Evolutionary conservation across 169 alveolate genomes (phyloP).

Genomic region (Blepharisma undulans): DNA sequence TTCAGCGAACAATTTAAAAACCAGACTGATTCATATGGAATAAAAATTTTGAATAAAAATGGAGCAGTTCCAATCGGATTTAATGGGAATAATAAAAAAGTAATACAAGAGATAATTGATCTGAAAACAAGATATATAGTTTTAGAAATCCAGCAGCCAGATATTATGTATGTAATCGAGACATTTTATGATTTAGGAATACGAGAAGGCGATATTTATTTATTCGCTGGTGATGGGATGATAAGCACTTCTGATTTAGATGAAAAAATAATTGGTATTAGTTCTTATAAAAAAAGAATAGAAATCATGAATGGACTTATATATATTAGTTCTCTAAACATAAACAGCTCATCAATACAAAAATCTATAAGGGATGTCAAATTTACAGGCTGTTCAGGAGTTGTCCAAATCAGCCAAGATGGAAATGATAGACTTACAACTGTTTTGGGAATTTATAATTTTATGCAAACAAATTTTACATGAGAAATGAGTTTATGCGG

Average conservation of each 20-base stretch:
- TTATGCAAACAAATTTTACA: not conserved
- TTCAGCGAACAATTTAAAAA: too few species aligned
- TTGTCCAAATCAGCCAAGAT: not conserved
- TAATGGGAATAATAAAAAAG: too few species aligned
- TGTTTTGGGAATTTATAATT: not conserved
- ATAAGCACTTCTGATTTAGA: not conserved
- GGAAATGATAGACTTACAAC: not conserved
- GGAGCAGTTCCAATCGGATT: too few species aligned
- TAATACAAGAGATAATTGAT: too few species aligned
- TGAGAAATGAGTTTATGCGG: not conserved
- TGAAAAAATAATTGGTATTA: not conserved
- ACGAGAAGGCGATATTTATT: not conserved
- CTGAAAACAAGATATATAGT: too few species aligned
- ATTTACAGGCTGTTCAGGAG: constrained; percentile 8
- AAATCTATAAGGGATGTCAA: not conserved
- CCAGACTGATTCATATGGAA: too few species aligned
- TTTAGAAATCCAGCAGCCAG: too few species aligned
- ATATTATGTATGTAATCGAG: too few species aligned
- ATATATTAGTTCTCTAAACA: too few species aligned
- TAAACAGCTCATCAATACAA: not conserved
- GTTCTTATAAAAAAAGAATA: not conserved
- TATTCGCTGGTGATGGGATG: not conserved
- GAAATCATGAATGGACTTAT: too few species aligned
- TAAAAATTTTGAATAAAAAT: too few species aligned
- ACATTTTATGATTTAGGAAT: not conserved